Conservation (phyloP, 441 rosid species). For the Euphorbia schlechtendalii region DNA sequence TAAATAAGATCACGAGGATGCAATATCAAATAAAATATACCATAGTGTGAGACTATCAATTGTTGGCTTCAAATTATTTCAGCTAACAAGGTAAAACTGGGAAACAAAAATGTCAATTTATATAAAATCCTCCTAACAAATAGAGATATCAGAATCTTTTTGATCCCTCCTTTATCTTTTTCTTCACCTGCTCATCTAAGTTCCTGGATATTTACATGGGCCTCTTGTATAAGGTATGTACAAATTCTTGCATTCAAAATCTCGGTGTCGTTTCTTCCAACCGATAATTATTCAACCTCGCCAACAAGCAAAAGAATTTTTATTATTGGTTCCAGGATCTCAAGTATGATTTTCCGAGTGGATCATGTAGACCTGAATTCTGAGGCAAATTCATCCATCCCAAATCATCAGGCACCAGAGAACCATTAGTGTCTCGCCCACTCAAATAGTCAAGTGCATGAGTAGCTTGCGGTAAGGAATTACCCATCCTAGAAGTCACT, state of each 20-base stretch:
- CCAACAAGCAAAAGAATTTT: not conserved
- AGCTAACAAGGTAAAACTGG: constrained; percentile 10
- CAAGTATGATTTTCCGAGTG: constrained; percentile 65
- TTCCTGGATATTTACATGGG: constrained; percentile 37
- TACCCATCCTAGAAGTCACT: constrained; percentile 30
- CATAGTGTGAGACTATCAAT: not conserved
- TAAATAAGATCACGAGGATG: not conserved
- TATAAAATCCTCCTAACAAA: constrained; percentile 24
- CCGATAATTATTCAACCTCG: not conserved
- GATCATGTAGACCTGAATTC: constrained; percentile 63
- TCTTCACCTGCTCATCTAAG: constrained; percentile 21
- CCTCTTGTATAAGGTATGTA: constrained; percentile 46
- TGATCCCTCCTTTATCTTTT: constrained; percentile 14
- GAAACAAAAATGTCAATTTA: constrained; percentile 7
- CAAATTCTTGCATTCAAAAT: constrained; percentile 23
- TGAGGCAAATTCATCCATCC: constrained; percentile 75
- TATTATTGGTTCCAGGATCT: constrained; percentile 82
- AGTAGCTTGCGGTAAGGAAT: constrained; percentile 37
- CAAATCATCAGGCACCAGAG: constrained; percentile 55
- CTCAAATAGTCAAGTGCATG: constrained; percentile 57
- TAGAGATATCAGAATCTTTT: constrained; percentile 23
- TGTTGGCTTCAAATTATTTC: constrained; percentile 22
- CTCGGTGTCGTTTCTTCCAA: constrained; percentile 15
- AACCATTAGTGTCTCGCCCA: constrained; percentile 46
- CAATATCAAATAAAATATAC: not conserved